These are phyloP conservation scores for Knufia fluminis DNA, from an alignment of 2,329 filamentous ascomycete species.

Conservation along the genomic window DNA sequence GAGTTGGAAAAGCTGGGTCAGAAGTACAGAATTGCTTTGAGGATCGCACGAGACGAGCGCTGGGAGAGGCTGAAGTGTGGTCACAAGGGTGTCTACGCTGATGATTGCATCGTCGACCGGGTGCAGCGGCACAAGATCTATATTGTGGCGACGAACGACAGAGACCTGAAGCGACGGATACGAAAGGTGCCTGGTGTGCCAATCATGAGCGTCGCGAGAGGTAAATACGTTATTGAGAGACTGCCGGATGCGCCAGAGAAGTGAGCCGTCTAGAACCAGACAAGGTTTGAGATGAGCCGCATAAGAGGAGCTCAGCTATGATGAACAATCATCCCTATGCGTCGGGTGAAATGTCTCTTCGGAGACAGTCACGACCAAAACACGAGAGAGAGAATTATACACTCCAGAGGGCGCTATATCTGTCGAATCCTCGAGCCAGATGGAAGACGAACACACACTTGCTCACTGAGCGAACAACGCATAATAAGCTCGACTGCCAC, in stretches of 20 bases:
- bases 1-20: constrained; percentile 83
- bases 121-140: constrained; percentile 67
- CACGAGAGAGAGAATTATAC: too few relatives aligned
- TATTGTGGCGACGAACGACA: constrained; percentile 62
- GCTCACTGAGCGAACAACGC: constrained; percentile 1
- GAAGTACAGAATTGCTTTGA: constrained; percentile 77
- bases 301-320: too few relatives aligned
- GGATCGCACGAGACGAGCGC: constrained; percentile 79
- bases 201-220: constrained; percentile 68
- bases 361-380: too few relatives aligned
- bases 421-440: too few relatives aligned
- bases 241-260: constrained; percentile 73
- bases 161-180: constrained; percentile 71
- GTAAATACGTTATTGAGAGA: constrained; percentile 91
- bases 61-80: constrained; percentile 81
- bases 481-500: constrained; percentile 3
- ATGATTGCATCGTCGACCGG: constrained; percentile 72
- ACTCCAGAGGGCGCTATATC: too few relatives aligned
- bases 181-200: constrained; percentile 68
- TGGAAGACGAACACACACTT: too few relatives aligned
- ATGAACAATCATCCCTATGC: too few relatives aligned
- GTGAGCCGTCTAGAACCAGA: constrained; percentile 20
- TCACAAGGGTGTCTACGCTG: constrained; percentile 80
- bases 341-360: too few relatives aligned
- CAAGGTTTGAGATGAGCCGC: not conserved